A percentile compares a stretch with the other conserved stretches of the same genome.
Conservation (phyloP, 1,139 yeast genomes). For the Meyerozyma smithsonii region DNA sequence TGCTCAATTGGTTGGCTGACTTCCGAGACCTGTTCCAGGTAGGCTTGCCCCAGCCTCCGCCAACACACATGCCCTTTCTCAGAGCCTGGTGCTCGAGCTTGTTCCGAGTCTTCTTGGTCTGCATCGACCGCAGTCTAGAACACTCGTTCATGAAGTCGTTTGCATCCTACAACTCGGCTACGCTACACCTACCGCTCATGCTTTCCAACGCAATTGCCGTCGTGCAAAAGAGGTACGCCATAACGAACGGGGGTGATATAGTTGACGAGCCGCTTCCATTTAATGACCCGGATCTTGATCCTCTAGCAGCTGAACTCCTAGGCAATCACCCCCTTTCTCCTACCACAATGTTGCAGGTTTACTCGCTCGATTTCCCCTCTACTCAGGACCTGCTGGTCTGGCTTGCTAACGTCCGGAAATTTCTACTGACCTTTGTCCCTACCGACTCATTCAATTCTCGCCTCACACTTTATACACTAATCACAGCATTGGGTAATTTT, state of each 20-base stretch:
- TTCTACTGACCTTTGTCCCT: constrained; percentile 6
- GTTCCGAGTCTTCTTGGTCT: constrained; percentile 8
- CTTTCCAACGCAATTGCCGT: background rate
- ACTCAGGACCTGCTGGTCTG: constrained; percentile 14
- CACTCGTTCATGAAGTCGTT: constrained; percentile 8
- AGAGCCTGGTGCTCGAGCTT: constrained; percentile 7
- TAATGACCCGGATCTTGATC: constrained; percentile 16
- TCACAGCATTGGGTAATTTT: constrained; percentile 39
- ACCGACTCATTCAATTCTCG: constrained; percentile 8
- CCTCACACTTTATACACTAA: constrained; percentile 21
- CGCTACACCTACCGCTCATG: background rate
- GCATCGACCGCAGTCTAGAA: constrained; percentile 6
- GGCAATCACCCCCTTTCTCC: constrained; percentile 3
- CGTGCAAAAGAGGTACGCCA: constrained; percentile 2
- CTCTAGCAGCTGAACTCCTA: constrained; percentile 8
- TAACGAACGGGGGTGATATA: constrained; percentile 10
- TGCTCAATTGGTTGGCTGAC: constrained; percentile 29
- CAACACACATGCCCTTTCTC: background rate
- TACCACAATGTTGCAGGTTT: background rate
- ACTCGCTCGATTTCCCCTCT: background rate
- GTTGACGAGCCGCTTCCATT: constrained; percentile 11
- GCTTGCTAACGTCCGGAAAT: constrained; percentile 18
- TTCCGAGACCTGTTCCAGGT: constrained; percentile 9
- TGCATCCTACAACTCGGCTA: background rate
- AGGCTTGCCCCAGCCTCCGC: constrained; percentile 1